These are phyloP conservation scores for Saccharomycopsis guyanensis DNA, from an alignment of 805 yeast genomes.

Conservation along the genomic window DNA sequence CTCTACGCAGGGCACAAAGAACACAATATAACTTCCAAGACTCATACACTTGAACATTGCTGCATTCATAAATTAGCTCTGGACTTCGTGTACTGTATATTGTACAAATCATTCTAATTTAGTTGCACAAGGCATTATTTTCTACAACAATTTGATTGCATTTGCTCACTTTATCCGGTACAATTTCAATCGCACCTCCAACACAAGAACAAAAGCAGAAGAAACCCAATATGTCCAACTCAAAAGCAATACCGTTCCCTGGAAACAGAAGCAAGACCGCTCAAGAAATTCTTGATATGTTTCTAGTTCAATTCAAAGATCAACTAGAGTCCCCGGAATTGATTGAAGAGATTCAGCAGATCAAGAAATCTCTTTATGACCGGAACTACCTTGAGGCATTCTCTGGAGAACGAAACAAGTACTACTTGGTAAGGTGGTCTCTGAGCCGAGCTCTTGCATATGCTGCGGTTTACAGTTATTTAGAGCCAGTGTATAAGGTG, in stretches of 20 bases:
- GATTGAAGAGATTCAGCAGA: conserved; percentile 48
- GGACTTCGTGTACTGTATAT: too few relatives aligned
- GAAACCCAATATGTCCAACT: too few relatives aligned
- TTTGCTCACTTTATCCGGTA: too few relatives aligned
- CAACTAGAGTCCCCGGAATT: conserved; percentile 21
- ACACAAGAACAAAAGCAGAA: too few relatives aligned
- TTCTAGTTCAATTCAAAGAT: conserved; percentile 5
- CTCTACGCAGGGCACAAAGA: too few relatives aligned
- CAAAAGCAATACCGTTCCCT: conserved; percentile 20
- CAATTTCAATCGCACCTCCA: too few relatives aligned
- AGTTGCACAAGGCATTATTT: too few relatives aligned
- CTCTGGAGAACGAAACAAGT: conserved; percentile 53
- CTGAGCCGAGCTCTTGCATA: conserved; percentile 77
- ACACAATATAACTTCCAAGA: too few relatives aligned
- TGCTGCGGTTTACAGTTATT: conserved; percentile 51
- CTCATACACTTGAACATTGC: too few relatives aligned
- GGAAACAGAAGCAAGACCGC: conserved; percentile 6
- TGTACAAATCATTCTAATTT: too few relatives aligned
- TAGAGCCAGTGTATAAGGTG: conserved; percentile 35
- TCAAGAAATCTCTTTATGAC: conserved; percentile 61
- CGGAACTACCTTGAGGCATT: conserved; percentile 70
- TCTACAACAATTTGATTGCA: too few relatives aligned
- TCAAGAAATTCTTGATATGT: conserved; percentile 19
- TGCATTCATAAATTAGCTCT: too few relatives aligned
- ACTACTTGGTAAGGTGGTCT: conserved; percentile 80